Evolutionary conservation across 192 early-diverging fungal genomes (phyloP).

Genomic region (Podila epigama): DNA sequence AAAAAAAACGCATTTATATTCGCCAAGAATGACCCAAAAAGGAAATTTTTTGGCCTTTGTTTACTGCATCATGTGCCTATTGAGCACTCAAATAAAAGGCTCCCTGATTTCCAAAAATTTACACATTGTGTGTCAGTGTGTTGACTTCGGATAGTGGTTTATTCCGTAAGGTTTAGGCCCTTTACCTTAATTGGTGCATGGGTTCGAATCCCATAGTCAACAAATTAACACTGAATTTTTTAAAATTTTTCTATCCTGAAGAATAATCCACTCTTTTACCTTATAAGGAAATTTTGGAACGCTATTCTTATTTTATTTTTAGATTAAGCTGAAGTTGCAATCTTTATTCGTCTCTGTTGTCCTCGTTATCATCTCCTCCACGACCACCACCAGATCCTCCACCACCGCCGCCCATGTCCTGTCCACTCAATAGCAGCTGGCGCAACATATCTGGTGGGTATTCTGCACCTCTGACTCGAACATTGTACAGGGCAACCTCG

Average conservation of each 20-base stretch:
- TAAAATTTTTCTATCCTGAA: too few relatives aligned
- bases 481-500: constrained; percentile 43
- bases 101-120: too few relatives aligned
- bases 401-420: constrained; percentile 3
- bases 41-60: too few relatives aligned
- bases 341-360: too few relatives aligned
- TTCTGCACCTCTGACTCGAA: constrained; percentile 43
- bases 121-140: too few relatives aligned
- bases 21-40: too few relatives aligned
- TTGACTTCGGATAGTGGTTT: constrained; percentile 51
- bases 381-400: background rate
- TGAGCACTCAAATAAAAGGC: too few relatives aligned
- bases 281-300: too few relatives aligned
- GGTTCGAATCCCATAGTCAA: constrained; percentile 50
- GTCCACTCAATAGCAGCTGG: constrained; percentile 28
- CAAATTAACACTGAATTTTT: constrained; percentile 3
- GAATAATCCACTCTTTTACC: too few relatives aligned
- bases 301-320: too few relatives aligned
- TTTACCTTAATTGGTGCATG: constrained; percentile 51
- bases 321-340: too few relatives aligned
- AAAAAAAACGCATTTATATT: background rate
- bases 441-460: constrained; percentile 44
- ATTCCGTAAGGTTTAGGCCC: constrained; percentile 52
- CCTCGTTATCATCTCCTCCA: constrained; percentile 18
- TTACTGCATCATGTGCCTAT: too few relatives aligned